Evolutionary conservation across 2,329 filamentous ascomycete genomes (phyloP), one percentile per base, ranked within the genome.

Genomic region (Phialophora expanda): DNA sequence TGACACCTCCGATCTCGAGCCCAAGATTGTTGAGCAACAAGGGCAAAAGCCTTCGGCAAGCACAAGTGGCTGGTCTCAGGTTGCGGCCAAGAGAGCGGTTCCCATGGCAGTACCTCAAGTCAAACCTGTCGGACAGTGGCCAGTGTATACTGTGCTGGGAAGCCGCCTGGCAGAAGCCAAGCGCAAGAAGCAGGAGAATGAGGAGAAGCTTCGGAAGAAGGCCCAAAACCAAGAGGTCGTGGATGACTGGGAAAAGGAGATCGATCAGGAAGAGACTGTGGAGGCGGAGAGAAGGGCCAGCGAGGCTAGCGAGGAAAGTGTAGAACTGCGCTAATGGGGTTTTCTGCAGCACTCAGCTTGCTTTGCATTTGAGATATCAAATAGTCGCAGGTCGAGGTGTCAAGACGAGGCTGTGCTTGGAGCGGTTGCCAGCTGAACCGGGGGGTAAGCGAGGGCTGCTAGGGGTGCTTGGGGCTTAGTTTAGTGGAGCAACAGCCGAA

Each of bases 21-120:
- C 70, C 17, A 64, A 61, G 46, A 72, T 81, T 1, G 76, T 82
- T 7, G 76, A 81, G 70, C 76, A 84, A 73, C 70, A 83, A 70
- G 84, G 82, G 67, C 44, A 75, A 75, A 55, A 79, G 67, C 56
- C 74, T 70, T 63, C 77, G 71, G 56, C 50, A 5, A 30, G 50
- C 12, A 75, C 79, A 61, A 74, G 76, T 70, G 79, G 85, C 44
- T 82, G 85, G 83, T 85, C 82, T 46, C 79, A 83, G 70, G 83
- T 83, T 58, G 85, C 78, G 62, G 84, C 77, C 38, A 85, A 79
- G 58, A 67, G 59, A 77, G 85, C 79, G 72, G 84, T 77, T 64
- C 79, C 76, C 61, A 82, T 71, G 73, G 78, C 72, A 76, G 70
- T 76, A 74, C 54, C 78, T 75, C 68, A 75, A 80, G 60, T 69